phyloP scores from a whole-genome alignment of 176 grass and related monocot genomes.

The Avena insularis region DNA sequence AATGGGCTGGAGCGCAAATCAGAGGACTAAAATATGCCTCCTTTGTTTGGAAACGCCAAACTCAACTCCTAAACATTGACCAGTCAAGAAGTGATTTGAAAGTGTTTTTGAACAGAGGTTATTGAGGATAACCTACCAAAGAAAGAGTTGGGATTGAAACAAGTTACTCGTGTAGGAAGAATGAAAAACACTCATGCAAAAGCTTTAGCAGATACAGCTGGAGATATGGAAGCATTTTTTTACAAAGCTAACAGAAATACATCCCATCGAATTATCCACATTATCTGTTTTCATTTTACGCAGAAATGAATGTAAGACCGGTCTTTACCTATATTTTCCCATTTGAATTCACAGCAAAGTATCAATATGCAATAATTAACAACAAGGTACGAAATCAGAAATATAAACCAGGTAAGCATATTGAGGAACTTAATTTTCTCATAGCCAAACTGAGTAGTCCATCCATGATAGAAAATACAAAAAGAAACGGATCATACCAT shows the following conservation, averaged over 20 bases:
- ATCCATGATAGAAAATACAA: neutral
- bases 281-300: neutral
- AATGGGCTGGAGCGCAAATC: neutral
- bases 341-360: neutral
- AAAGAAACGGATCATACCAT: slow-evolving; percentile 56
- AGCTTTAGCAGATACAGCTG: neutral
- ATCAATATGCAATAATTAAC: neutral
- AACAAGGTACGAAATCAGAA: slow-evolving; percentile 17
- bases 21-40: neutral
- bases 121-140: slow-evolving; percentile 23
- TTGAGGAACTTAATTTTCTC: slow-evolving; percentile 10
- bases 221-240: neutral
- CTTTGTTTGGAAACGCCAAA: neutral
- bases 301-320: slow-evolving; percentile 14
- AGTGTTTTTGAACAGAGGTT: neutral
- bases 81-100: slow-evolving; percentile 5
- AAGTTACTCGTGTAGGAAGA: neutral
- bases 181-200: neutral
- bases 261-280: neutral
- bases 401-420: slow-evolving; percentile 10
- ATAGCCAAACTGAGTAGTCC: slow-evolving; percentile 8
- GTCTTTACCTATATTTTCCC: neutral
- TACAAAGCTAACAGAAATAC: slow-evolving; percentile 21
- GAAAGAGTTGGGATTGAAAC: neutral
- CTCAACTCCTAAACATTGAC: slow-evolving; percentile 23